Evolutionary conservation across 768 basidiomycete species (phyloP), one percentile per base, ranked within the genome.

Genomic region (Tephrocybe sp.): DNA sequence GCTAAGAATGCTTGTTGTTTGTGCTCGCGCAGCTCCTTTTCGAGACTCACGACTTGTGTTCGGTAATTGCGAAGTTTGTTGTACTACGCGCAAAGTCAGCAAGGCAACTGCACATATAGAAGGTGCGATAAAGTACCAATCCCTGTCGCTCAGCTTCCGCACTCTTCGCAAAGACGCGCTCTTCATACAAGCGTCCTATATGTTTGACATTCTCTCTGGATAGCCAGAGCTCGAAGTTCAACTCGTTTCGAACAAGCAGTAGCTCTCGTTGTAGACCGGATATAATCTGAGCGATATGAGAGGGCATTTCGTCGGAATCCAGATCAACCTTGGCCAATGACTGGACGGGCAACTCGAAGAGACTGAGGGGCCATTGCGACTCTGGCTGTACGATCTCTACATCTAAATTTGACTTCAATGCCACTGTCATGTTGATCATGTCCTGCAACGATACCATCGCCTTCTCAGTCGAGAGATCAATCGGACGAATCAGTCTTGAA

Each of bases 161-260:
- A 38, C 80, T 84, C 60, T 80, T 81, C 50, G 86, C 82, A 30
- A 87, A 65, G 19, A 89, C 80, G 26, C 82, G 83, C 55, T 89
- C 85, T 55, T 86, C 79, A 58, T 89, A 86, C 35, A 93, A 69
- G 32, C 85, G 77, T n/a, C 86, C 88, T 42, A 94, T 87, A 60
- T 92, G 89, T 61, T 83, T 82, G 44, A 87, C 78, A 51, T 91
- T 90, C 66, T 92, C 85, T 54, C 88, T 76, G 49, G 88, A 84
- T 34, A 88, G 70, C 88, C 90, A 94, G 21, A 86, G 72, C 68
- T 93, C 88, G 52, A 92, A 90, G 61, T 91, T 90, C 34, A 93
- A 79, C 55, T 93, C 90, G 61, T 84, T 90, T 41, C 86, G 76
- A 24, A 93, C 71, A 24, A 92, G 65, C 2, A 92, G 65, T 1